Percentiles rank a stretch among this genome's conserved stretches.
phyloP scores from a whole-genome alignment of 169 alveolate genomes.

The Plasmodium adleri region DNA sequence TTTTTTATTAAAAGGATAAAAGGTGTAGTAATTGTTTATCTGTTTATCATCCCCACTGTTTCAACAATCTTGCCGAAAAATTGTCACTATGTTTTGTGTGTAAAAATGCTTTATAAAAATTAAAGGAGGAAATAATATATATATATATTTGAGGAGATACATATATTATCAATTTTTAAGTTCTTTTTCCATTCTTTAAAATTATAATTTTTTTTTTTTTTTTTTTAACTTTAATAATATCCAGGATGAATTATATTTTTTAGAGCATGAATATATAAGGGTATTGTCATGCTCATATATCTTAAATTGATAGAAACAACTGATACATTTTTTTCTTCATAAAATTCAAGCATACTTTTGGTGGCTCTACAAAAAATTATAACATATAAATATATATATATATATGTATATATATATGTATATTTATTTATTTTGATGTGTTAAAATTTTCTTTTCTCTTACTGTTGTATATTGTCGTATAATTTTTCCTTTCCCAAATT shows the following conservation, averaged over 20 bases:
- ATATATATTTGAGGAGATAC: no score
- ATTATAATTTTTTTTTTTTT: background rate
- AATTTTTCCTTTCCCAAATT: constrained; percentile 65
- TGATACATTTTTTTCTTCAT: constrained; percentile 54
- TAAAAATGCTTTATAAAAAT: constrained; percentile 36
- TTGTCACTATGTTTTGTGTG: constrained; percentile 55
- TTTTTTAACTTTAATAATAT: constrained; percentile 1
- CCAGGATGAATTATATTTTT: constrained; percentile 12
- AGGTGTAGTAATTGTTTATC: constrained; percentile 48
- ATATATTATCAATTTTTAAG: background rate
- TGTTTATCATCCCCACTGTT: constrained; percentile 56
- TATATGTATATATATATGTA: no score
- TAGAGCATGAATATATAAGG: constrained; percentile 65
- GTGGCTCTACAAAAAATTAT: constrained; percentile 20
- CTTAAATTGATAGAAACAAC: constrained; percentile 58
- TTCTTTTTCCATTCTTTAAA: background rate
- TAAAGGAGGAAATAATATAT: background rate
- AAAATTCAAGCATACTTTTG: constrained; percentile 49
- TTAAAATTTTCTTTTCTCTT: background rate
- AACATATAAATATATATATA: background rate
- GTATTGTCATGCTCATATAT: constrained; percentile 61
- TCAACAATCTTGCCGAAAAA: constrained; percentile 45
- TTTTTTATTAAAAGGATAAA: constrained; percentile 28
- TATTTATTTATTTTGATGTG: no score
- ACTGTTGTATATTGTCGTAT: constrained; percentile 55